Evolutionary conservation across 2,329 filamentous ascomycete genomes (phyloP), one percentile per base, ranked within the genome.

Genomic region (Eutypella sp.): DNA sequence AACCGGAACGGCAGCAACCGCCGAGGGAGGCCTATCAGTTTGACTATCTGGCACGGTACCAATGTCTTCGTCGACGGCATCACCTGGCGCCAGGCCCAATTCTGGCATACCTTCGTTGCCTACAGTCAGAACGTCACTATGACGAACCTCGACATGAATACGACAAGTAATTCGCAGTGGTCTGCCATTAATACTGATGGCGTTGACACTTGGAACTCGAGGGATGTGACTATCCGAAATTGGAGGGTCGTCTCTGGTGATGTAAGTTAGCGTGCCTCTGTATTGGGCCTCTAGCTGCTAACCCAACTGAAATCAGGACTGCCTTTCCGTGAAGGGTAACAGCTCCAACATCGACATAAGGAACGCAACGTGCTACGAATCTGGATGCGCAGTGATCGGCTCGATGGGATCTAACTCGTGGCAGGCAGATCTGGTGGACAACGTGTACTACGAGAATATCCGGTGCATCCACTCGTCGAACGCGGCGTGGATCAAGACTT

Each of bases 61-160:
- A 73, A 74, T 41, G 62, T 72, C 10, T 57, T 68, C 5, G 55
- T 74, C 23, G 72, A 74, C 48, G 71, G 71, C 1, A 67, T 69
- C 40, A 65, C 62, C 3, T 69, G 72, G 63, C 61, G 66, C 6
- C 70, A 74, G 59, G 59, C 66, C 4, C 73, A 76, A 49, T 76
- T 76, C 55, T 76, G 74, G 74, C 71, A 61, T 25, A 61, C 58
- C 4, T 62, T 62, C 49, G 50, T 62, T n/a, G 71, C 71, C 16
- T 62, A 75, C 47, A 71, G 67, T 36, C 62, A 72, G 49, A 75
- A 76, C 47, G 64, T 76, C 44, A 74, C 72, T 10, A 72, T 77
- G 65, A 74, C 70, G 9, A 76, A 76, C 47, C 60, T 76, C n/a
- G 71, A 73, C 43, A 74, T 76, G 67, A 72, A 72, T 50, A 66